phyloP scores from a whole-genome alignment of 371 early-diverging fungal species.

The Thermomucor indicae-seudaticae region DNA sequence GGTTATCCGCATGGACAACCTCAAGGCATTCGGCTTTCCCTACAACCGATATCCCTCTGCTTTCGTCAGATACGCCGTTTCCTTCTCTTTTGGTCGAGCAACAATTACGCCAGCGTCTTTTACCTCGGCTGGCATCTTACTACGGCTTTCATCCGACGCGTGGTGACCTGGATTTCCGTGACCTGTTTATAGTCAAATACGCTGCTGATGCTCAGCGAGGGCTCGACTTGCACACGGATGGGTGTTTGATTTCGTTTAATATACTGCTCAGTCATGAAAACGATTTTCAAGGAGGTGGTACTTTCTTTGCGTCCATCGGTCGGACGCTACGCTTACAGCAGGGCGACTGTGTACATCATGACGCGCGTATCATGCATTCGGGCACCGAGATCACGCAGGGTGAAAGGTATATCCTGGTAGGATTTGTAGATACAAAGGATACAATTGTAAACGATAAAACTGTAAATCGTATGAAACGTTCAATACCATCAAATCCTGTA shows the following conservation, averaged over 20 bases:
- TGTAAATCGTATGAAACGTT: too few relatives aligned
- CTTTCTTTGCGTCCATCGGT: slow-evolving; percentile 36
- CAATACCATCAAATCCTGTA: too few relatives aligned
- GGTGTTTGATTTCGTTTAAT: slow-evolving; percentile 56
- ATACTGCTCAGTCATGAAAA: slow-evolving; percentile 41
- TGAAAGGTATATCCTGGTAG: slow-evolving; percentile 46
- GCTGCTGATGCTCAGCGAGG: slow-evolving; percentile 37
- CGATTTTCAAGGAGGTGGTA: slow-evolving; percentile 66
- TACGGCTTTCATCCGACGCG: slow-evolving; percentile 28
- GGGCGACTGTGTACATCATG: slow-evolving; percentile 53
- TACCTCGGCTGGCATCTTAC: slow-evolving; percentile 15
- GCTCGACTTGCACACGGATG: slow-evolving; percentile 52
- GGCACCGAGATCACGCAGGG: slow-evolving; percentile 48
- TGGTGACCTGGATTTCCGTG: slow-evolving; percentile 51
- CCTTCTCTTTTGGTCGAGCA: slow-evolving; percentile 7
- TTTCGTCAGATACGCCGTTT: slow-evolving; percentile 1
- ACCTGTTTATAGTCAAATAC: slow-evolving; percentile 56
- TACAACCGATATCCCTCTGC: slow-evolving; percentile 51
- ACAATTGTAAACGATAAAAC: slow-evolving; percentile 27
- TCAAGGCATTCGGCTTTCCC: slow-evolving; percentile 54
- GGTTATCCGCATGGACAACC: slow-evolving; percentile 29
- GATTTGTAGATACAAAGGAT: slow-evolving; percentile 54
- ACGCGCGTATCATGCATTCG: slow-evolving; percentile 43
- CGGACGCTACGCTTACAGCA: slow-evolving; percentile 23
- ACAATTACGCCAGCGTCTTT: slow-evolving; percentile 20